Evolutionary conservation across 495 filamentous ascomycete species (phyloP), one percentile per base, ranked within the genome.

Genomic region (Thermothielavioides terrestris): DNA sequence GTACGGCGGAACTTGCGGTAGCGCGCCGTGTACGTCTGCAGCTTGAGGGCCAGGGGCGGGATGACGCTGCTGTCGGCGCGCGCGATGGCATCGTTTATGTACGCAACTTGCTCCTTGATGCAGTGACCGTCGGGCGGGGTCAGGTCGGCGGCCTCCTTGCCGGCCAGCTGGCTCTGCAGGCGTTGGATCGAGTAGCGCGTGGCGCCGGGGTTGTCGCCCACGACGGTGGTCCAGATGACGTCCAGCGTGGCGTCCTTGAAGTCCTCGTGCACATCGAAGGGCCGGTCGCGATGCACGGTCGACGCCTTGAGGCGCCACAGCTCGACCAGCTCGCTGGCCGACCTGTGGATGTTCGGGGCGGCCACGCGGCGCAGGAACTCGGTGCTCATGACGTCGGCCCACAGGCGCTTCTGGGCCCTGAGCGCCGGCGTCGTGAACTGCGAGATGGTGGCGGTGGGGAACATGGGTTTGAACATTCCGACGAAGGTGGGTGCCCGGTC

Each of bases 171-270:
- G 1, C 31, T 43, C 22, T 54, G 37, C n/a, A 64, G 42, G 36
- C 54, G 56, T 8, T 52, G 42, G 9, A 55, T 59, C 39, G 63
- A 57, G 17, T 51, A 42, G 0, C 50, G 43, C 15, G 42, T 52
- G 28, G 57, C 35, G 2, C 59, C 62, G 3, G 50, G 23, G 22
- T 56, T 41, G 15, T 60, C 57, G 9, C 68, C 67, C 12, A 71
- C 44, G 0, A 64, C 40, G 20, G 55, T 52, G 1, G 52, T 54
- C 63, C 68, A 68, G 15, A 72, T 64, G 10, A 58, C 60, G 30
- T 73, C 67, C 2, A 73, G 59, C 0, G 67, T 58, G 12, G 61
- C 55, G 35, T 58, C 52, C 11, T 59, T 43, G 17, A 72, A 57
- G 49, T 74, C 67, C 0, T 53, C 42, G 11, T 23, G 31, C 10